phyloP scores from a whole-genome alignment of 768 basidiomycete species.

The Zangia roseola region DNA sequence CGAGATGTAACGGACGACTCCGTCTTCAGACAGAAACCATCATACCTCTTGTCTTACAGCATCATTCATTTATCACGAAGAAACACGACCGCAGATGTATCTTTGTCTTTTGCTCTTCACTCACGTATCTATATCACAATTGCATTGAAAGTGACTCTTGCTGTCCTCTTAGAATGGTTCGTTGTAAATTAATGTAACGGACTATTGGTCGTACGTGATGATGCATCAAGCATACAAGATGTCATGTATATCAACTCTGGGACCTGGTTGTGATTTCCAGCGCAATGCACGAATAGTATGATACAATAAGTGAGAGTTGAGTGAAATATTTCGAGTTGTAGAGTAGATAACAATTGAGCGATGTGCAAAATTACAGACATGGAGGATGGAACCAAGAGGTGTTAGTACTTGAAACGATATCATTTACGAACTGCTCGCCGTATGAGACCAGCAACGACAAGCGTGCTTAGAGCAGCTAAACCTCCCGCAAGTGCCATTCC shows the following conservation, averaged over 20 bases:
- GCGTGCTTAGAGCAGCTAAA: conserved; percentile 78
- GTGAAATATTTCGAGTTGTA: conserved; percentile 8
- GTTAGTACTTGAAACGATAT: conserved; percentile 18
- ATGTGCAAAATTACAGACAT: conserved; percentile 13
- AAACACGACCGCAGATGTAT: conserved; percentile 24
- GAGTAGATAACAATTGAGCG: conserved; percentile 11
- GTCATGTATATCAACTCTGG: conserved; percentile 1
- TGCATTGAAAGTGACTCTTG: conserved; percentile 25
- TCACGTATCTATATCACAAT: conserved; percentile 32
- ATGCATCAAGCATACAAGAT: neutral
- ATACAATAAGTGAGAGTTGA: conserved; percentile 29
- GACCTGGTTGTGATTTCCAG: conserved; percentile 13
- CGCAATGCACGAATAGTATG: conserved; percentile 8
- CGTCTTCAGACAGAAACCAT: conserved; percentile 3
- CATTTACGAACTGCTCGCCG: conserved; percentile 70
- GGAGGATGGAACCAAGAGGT: conserved; percentile 5
- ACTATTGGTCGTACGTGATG: conserved; percentile 4
- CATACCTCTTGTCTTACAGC: conserved; percentile 10
- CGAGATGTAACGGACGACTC: neutral
- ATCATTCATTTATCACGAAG: conserved; percentile 12
- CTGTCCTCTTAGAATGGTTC: conserved; percentile 11
- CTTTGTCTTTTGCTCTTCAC: conserved; percentile 21
- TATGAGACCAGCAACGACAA: conserved; percentile 73
- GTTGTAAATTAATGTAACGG: conserved; percentile 34
- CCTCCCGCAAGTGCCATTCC: conserved; percentile 96